phyloP scores from a whole-genome alignment of 768 basidiomycete genomes.

The Mycena latifolia region DNA sequence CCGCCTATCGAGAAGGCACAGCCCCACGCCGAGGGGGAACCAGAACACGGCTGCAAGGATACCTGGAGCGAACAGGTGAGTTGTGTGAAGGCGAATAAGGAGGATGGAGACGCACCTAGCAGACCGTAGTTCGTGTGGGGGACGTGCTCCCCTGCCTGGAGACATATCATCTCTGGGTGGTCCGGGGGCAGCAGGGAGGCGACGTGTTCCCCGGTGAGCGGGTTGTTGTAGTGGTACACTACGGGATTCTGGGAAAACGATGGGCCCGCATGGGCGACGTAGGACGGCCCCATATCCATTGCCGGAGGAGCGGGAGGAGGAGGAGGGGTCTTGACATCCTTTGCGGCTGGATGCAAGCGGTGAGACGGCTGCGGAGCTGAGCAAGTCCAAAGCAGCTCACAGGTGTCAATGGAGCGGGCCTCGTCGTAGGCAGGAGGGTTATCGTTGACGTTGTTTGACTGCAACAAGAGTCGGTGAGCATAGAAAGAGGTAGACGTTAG shows the following conservation, averaged over 20 bases:
- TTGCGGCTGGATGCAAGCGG: slow-evolving; percentile 9
- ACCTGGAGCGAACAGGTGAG: slow-evolving; percentile 54
- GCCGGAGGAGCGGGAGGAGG: slow-evolving; percentile 3
- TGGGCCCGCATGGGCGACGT: slow-evolving; percentile 44
- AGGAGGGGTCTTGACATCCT: slow-evolving; percentile 31
- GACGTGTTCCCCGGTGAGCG: slow-evolving; percentile 66
- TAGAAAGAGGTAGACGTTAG: not conserved
- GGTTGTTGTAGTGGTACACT: slow-evolving; percentile 79
- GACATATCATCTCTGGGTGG: slow-evolving; percentile 87
- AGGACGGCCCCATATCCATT: slow-evolving; percentile 24
- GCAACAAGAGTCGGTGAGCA: not conserved
- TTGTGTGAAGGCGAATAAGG: not conserved
- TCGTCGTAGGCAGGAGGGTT: slow-evolving; percentile 66
- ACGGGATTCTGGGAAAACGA: slow-evolving; percentile 43
- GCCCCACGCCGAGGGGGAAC: slow-evolving; percentile 87
- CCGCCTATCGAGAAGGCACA: slow-evolving; percentile 81
- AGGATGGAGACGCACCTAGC: slow-evolving; percentile 62
- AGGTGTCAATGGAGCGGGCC: slow-evolving; percentile 39
- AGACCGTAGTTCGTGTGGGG: slow-evolving; percentile 74
- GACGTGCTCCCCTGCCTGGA: slow-evolving; percentile 82
- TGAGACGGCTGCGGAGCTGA: slow-evolving; percentile 3
- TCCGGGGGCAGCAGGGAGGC: slow-evolving; percentile 78
- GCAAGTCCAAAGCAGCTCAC: not conserved
- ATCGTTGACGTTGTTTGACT: slow-evolving; percentile 43
- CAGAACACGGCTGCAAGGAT: slow-evolving; percentile 86